Conservation (phyloP, 805 yeast genomes). For the Saturnispora kantuleensis region DNA sequence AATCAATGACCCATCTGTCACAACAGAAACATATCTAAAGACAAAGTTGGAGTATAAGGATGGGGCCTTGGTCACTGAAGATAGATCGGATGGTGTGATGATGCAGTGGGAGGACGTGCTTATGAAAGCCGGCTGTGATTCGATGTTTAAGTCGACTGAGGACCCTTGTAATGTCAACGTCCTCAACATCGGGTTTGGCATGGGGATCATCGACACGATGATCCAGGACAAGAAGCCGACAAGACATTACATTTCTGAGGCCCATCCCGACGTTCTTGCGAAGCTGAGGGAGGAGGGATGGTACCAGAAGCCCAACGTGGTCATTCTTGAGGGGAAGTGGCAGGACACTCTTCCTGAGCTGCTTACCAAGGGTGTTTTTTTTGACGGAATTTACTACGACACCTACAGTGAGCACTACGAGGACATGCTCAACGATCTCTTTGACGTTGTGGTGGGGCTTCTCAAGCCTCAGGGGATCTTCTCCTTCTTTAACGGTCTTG, state of each 20-base stretch:
- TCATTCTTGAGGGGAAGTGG: slow-evolving; percentile 84
- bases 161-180: slow-evolving; percentile 36
- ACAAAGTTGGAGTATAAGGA: slow-evolving; percentile 61
- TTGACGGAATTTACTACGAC: slow-evolving; percentile 89
- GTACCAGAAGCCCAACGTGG: slow-evolving; percentile 65
- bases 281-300: slow-evolving; percentile 71
- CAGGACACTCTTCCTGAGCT: slow-evolving; percentile 67
- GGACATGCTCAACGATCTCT: slow-evolving; percentile 72
- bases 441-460: slow-evolving; percentile 73
- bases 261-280: slow-evolving; percentile 81
- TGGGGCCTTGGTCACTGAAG: slow-evolving; percentile 61
- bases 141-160: slow-evolving; percentile 44
- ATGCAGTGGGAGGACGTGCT: slow-evolving; percentile 90
- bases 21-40: slow-evolving; percentile 53
- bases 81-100: slow-evolving; percentile 84
- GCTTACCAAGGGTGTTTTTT: slow-evolving; percentile 55
- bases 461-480: slow-evolving; percentile 75
- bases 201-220: slow-evolving; percentile 88
- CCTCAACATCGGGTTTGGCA: slow-evolving; percentile 87
- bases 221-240: slow-evolving; percentile 51
- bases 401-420: slow-evolving; percentile 87
- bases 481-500: slow-evolving; percentile 87
- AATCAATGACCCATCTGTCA: slow-evolving; percentile 47
- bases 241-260: slow-evolving; percentile 83
- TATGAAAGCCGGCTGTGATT: slow-evolving; percentile 72